Base-by-base conservation (phyloP, 2,329 filamentous ascomycete genomes). In the Aaosphaeria pasadenensis region DNA sequence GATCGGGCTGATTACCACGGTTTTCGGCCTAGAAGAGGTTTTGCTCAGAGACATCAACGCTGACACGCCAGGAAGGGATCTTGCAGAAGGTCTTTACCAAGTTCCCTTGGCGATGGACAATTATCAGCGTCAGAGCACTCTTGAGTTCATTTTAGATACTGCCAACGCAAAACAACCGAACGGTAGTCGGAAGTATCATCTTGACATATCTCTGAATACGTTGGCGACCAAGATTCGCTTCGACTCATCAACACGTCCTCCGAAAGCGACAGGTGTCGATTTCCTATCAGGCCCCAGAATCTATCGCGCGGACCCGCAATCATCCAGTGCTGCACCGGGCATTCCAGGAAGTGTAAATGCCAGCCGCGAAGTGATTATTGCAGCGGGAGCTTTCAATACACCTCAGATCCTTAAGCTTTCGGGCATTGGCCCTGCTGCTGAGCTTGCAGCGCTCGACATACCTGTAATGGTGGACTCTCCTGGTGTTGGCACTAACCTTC, bases 191-290 rank as follows among this genome's bases (percentile, higher is more conserved):
- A 75, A 71, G 50, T 82, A 81, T 58, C 75, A 73, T 17, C 74
- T 84, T 0, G 76, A 81, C 50, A 66, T 84, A 39, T 69, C 72
- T 32, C 71, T 76, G 3, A 85, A 85, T 66, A 81, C 77, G 11
- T 68, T 87, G 35, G 86, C 80, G 52, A 83, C 85, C 43, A 84
- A 83, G 60, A 69, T 89, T 63, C 71, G 73, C 38, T 86, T 84
- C 55, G 83, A 85, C 24, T 77, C 77, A 33, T 84, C 82, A 63
- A 80, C 78, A 13, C 59, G 70, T 7, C 77, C 77, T 30, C 73
- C 76, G 53, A 84, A 54, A 40, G 70, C 70, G 2, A 61, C 59
- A 30, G 69, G 69, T 38, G 66, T 72, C 17, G 61, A 70, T 36
- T 73, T 64, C 48, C 59, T 70, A 32, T 54, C 57, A n/a, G 67